Percentiles rank a stretch among this genome's conserved stretches.
Conservation (phyloP, 2,329 filamentous ascomycete species). For the Alternaria angustiovoidea region DNA sequence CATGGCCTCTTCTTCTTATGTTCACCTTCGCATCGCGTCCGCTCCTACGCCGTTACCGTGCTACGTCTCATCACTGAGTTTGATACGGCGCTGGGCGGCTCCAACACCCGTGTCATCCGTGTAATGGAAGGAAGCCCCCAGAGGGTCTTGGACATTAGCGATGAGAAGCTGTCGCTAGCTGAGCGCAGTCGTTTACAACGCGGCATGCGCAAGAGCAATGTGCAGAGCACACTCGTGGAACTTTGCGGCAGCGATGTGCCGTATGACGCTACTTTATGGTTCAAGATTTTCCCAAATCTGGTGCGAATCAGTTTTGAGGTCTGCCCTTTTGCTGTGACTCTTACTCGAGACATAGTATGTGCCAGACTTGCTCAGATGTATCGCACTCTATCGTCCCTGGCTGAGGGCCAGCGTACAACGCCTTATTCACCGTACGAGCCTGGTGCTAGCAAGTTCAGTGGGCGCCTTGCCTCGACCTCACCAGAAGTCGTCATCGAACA, state of each 20-base stretch:
- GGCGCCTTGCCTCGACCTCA: conserved; percentile 69
- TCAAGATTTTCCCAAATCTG: conserved; percentile 96
- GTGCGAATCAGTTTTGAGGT: conserved; percentile 89
- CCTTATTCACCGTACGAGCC: conserved; percentile 68
- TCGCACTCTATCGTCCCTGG: conserved; percentile 78
- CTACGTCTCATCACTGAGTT: conserved; percentile 93
- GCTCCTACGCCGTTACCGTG: conserved; percentile 90
- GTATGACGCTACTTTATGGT: conserved; percentile 95
- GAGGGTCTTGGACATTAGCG: conserved; percentile 88
- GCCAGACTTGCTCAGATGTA: conserved; percentile 94
- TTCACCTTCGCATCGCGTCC: conserved; percentile 89
- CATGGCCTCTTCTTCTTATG: conserved; percentile 97
- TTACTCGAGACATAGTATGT: conserved; percentile 91
- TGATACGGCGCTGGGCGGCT: conserved; percentile 84
- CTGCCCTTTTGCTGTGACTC: conserved; percentile 88
- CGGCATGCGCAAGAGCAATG: conserved; percentile 83
- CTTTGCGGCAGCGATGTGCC: conserved; percentile 94
- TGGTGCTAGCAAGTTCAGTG: conserved; percentile 63
- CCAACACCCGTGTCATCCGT: conserved; percentile 82
- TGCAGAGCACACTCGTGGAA: conserved; percentile 86
- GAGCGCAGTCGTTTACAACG: conserved; percentile 92
- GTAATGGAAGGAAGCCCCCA: conserved; percentile 91
- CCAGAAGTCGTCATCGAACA: conserved; percentile 93
- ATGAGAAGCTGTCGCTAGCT: conserved; percentile 88
- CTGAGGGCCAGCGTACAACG: conserved; percentile 66